Conservation (phyloP, 768 basidiomycete genomes). For the Cytidiella melzeri region DNA sequence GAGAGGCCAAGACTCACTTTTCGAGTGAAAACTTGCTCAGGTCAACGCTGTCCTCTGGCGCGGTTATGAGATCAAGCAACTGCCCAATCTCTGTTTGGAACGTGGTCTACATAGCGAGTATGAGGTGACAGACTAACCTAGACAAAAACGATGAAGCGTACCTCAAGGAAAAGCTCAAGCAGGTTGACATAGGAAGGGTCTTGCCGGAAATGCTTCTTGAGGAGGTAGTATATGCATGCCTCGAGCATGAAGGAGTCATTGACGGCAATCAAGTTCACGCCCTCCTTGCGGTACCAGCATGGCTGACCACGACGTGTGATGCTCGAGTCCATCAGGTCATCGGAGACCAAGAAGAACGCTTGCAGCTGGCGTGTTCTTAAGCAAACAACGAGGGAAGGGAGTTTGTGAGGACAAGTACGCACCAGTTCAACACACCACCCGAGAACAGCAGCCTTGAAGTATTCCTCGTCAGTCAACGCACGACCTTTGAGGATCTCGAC, state of each 20-base stretch:
- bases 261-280: constrained; percentile 81
- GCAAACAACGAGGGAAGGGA: background rate
- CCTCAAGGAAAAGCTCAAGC: constrained; percentile 88
- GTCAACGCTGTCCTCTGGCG: constrained; percentile 86
- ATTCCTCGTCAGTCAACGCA: constrained; percentile 72
- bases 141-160: constrained; percentile 23
- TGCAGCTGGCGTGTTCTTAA: constrained; percentile 58
- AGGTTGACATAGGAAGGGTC: constrained; percentile 85
- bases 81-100: constrained; percentile 97
- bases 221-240: constrained; percentile 83
- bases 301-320: constrained; percentile 92
- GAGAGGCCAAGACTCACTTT: constrained; percentile 43
- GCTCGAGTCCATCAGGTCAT: constrained; percentile 96
- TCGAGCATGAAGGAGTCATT: constrained; percentile 98
- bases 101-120: constrained; percentile 36
- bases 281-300: constrained; percentile 80
- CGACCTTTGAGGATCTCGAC: constrained; percentile 81
- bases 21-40: constrained; percentile 81
- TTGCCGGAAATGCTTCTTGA: constrained; percentile 79
- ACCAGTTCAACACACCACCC: constrained; percentile 97
- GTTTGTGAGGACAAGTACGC: constrained; percentile 35
- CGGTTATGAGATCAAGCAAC: constrained; percentile 92
- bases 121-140: background rate
- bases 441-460: constrained; percentile 79
- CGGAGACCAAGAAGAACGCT: constrained; percentile 94